Evolutionary conservation across 345 rosid genomes (phyloP).

Genomic region (Aegle marmelos): DNA sequence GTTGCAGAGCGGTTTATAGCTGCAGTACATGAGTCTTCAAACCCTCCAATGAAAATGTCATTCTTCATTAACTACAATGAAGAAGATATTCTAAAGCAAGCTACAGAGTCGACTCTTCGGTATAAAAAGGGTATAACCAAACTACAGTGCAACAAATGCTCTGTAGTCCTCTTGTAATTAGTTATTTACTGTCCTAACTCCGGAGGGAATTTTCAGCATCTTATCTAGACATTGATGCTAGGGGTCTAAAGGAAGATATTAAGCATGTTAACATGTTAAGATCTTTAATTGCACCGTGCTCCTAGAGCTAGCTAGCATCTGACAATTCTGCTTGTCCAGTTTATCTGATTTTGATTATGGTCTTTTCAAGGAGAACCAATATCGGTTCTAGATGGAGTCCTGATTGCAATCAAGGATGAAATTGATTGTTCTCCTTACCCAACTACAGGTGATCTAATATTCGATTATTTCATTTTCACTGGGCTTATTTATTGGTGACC

Average conservation of each 20-base stretch:
- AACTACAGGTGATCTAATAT: constrained; percentile 48
- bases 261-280: too few relatives aligned
- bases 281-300: not conserved
- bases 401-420: constrained; percentile 72
- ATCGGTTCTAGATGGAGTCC: constrained; percentile 69
- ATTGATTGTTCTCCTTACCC: constrained; percentile 76
- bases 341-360: not conserved
- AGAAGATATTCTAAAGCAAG: constrained; percentile 56
- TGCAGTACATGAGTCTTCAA: constrained; percentile 42
- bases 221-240: too few relatives aligned
- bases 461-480: not conserved
- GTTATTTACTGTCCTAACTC: not conserved
- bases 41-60: constrained; percentile 43
- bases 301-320: not conserved
- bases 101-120: constrained; percentile 51
- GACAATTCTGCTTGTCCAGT: not conserved
- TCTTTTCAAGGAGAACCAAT: constrained; percentile 49
- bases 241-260: too few relatives aligned
- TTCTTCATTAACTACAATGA: constrained; percentile 50
- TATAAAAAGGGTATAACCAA: constrained; percentile 44
- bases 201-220: not conserved
- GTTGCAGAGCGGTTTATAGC: constrained; percentile 54
- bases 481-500: too few relatives aligned
- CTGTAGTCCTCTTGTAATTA: not conserved
- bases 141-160: not conserved